These are phyloP conservation scores for Lasiodiplodia citricola DNA, from an alignment of 2,329 filamentous ascomycete species.

Conservation along the genomic window DNA sequence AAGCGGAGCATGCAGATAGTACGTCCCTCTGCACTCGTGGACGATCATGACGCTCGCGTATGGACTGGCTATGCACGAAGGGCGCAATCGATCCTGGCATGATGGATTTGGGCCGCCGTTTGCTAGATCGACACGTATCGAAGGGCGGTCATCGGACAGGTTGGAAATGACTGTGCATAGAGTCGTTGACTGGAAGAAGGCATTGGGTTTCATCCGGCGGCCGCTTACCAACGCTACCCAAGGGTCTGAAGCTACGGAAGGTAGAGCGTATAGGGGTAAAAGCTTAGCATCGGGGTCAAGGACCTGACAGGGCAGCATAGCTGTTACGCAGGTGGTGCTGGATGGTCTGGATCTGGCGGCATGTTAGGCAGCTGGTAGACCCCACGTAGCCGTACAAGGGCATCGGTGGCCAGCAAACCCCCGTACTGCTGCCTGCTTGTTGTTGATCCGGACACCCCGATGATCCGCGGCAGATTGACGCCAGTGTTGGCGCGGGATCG, in stretches of 20 bases:
- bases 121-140: slow-evolving; percentile 6
- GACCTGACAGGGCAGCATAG: neutral
- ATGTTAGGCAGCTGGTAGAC: neutral
- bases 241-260: neutral
- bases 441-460: neutral
- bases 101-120: neutral
- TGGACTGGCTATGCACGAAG: slow-evolving; percentile 3
- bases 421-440: neutral
- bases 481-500: neutral
- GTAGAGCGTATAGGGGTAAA: neutral
- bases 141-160: neutral
- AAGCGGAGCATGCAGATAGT: neutral
- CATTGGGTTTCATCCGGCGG: neutral
- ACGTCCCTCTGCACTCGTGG: neutral
- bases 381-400: neutral
- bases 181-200: neutral
- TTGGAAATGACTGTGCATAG: slow-evolving; percentile 6
- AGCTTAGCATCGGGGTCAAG: neutral
- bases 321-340: neutral
- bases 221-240: neutral
- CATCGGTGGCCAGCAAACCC: neutral
- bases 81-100: neutral
- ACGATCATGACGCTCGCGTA: neutral
- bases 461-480: neutral
- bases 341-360: slow-evolving; percentile 1